Base-by-base conservation (phyloP, 1,284 basidiomycete genomes). In the Megacollybia platyphylla region DNA sequence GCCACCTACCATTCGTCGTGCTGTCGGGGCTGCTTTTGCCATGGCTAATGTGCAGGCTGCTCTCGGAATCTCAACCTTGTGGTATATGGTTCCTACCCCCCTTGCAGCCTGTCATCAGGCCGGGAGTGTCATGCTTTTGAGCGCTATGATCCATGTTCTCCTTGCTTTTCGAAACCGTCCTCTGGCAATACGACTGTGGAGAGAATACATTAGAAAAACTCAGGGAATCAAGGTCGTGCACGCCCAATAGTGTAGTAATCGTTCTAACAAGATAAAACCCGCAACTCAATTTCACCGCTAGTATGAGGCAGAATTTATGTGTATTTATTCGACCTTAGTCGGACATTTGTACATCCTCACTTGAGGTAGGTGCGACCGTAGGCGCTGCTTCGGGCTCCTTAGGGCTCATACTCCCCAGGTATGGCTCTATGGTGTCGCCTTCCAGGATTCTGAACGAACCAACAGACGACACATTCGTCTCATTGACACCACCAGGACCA, bases 91-190 rank as follows among this genome's bases (percentile, higher is more conserved):
- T 0, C 96, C 96, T 0, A 76, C 92, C 3, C 86, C 88, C 1
- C 67, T 98, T 2, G 96, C 96, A 1, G 87, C 92, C 7, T 75
- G 84, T 31, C 96, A 99, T 59, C 96, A 99, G 61, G 93, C 90
- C 0, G 94, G 94, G 7, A 90, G 89, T 52, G 81, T 98, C 5
- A 74, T 86, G 36, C 67, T 98, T 10, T 64, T 99, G 27, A 91
- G 84, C n/a, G 75, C 85, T 10, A 77, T 92, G 67, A 63, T 93
- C 10, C 87, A 89, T 42, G 58, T 93, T 1, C 65, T 86, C 3
- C 70, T 87, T 7, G 71, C 80, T 0, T 62, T 96, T 44, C 71
- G 90, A 36, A 67, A 73, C 47, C 92, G 92, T 0, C 70, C 81
- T 9, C 54, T 62, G 7, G 82, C 79, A 10, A 82, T 89, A n/a